Evolutionary conservation across 805 yeast species (phyloP), one percentile per base, ranked within the genome.

Genomic region (Ogataea angusta): DNA sequence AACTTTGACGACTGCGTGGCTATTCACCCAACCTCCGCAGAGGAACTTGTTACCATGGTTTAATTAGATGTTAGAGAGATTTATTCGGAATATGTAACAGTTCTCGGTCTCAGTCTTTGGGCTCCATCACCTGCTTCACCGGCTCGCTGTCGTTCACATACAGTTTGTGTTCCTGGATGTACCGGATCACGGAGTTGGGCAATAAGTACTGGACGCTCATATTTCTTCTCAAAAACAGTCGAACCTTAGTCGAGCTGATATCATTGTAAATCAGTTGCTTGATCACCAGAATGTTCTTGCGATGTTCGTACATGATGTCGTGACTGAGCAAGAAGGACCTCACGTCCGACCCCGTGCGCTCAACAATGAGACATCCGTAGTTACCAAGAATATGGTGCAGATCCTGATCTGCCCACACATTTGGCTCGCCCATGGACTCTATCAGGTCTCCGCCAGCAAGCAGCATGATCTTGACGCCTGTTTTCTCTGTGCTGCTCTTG

Each of bases 371-470:
- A 67, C 99, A 93, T 3, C 99, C 99, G 63, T 93, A 93, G 47
- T 85, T 82, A 19, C 99, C 99, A 51, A 93, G 72, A 34, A 93
- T 93, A 61, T 93, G 99, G 56, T 89, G 95, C 54, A 93, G 71
- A 64, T 93, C 99, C 43, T 76, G 83, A 61, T 91, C 98, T 1
- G 95, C 95, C 99, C 99, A 93, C 27, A 93, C 99, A 56, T 91
- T 93, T 16, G 99, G 98, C 64, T 93, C 99, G n/a, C 99, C 99
- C 98, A 93, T 93, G 31, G 95, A 82, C 63, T 93, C 99, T 39
- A 93, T 93, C 52, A 93, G 74, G 64, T 93, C 99, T 30, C 99
- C 99, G 37, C 99, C 99, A 0, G 99, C 99, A 29, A 93, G 69
- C 40, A 93, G 73, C 98, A 93, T 91, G 55, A 93, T 83, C 61